phyloP scores from a whole-genome alignment of 2,329 filamentous ascomycete species.

The Chalaropsis ovoidea region DNA sequence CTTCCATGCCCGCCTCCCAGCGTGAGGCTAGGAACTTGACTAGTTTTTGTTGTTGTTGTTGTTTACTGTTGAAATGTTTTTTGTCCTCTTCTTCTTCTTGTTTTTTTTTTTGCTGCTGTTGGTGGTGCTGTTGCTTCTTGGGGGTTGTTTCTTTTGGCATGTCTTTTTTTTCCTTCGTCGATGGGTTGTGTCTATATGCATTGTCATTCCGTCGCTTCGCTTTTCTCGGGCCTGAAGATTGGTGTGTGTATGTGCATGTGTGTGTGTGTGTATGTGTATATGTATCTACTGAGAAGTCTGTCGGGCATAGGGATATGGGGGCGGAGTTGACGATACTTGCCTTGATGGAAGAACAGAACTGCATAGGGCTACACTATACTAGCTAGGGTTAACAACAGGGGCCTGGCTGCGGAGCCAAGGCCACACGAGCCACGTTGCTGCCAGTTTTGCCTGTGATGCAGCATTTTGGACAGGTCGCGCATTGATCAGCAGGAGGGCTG shows the following conservation, averaged over 20 bases:
- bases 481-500: constrained; percentile 5
- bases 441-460: background rate
- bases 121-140: background rate
- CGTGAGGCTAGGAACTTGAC: too few relatives aligned
- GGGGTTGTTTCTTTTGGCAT: background rate
- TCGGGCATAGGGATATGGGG: too few relatives aligned
- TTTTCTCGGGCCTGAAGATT: background rate
- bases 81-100: too few relatives aligned
- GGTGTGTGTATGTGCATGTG: background rate
- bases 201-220: background rate
- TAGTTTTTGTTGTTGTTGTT: background rate
- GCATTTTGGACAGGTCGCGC: background rate
- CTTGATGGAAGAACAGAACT: too few relatives aligned
- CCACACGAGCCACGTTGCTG: background rate
- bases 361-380: too few relatives aligned
- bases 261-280: background rate
- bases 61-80: background rate
- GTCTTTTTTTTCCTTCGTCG: background rate
- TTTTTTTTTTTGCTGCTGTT: too few relatives aligned
- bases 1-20: background rate
- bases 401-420: too few relatives aligned
- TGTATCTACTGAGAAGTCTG: too few relatives aligned
- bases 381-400: too few relatives aligned
- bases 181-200: background rate
- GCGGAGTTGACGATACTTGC: too few relatives aligned